Percentiles rank a stretch among this genome's conserved stretches.
These are phyloP conservation scores for Halophytophthora polymorphica DNA, from an alignment of 352 stramenopile species.

Conservation along the genomic window DNA sequence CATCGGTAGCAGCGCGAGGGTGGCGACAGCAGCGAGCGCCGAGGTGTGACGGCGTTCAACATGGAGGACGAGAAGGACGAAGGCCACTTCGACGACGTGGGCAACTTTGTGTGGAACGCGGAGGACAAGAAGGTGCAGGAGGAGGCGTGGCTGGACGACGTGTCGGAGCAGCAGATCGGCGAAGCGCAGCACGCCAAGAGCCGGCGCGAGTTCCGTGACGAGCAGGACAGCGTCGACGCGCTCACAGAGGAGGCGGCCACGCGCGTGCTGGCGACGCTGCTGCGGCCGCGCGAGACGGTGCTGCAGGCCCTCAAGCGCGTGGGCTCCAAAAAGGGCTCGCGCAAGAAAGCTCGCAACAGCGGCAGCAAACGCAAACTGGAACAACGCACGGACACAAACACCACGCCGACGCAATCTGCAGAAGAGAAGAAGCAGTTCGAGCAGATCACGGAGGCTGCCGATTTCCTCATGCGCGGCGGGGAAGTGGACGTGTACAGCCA, in stretches of 20 bases:
- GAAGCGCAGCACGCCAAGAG: conserved; percentile 61
- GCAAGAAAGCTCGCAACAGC: conserved; percentile 21
- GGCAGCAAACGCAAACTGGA: conserved; percentile 59
- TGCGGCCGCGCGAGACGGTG: conserved; percentile 72
- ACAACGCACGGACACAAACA: conserved; percentile 26
- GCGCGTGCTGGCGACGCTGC: conserved; percentile 44
- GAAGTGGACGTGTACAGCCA: conserved; percentile 81
- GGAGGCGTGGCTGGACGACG: conserved; percentile 74
- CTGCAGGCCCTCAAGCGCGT: conserved; percentile 73
- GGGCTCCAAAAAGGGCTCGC: conserved; percentile 49
- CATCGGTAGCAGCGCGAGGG: neutral
- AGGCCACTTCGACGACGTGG: conserved; percentile 75
- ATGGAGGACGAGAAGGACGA: conserved; percentile 87
- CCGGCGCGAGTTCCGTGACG: conserved; percentile 50
- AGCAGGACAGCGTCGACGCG: conserved; percentile 43
- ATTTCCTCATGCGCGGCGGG: conserved; percentile 74
- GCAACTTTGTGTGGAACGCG: conserved; percentile 82
- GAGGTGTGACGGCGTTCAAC: conserved; percentile 74
- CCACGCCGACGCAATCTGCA: conserved; percentile 30
- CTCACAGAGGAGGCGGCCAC: conserved; percentile 62
- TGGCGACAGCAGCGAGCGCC: conserved; percentile 13
- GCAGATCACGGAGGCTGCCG: conserved; percentile 72
- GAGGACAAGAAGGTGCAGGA: conserved; percentile 75
- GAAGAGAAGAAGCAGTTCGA: conserved; percentile 83
- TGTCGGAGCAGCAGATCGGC: conserved; percentile 75